Percentiles rank a stretch among this genome's conserved stretches.
Conservation (phyloP, 441 rosid species). For the Pelargonium hybrid region DNA sequence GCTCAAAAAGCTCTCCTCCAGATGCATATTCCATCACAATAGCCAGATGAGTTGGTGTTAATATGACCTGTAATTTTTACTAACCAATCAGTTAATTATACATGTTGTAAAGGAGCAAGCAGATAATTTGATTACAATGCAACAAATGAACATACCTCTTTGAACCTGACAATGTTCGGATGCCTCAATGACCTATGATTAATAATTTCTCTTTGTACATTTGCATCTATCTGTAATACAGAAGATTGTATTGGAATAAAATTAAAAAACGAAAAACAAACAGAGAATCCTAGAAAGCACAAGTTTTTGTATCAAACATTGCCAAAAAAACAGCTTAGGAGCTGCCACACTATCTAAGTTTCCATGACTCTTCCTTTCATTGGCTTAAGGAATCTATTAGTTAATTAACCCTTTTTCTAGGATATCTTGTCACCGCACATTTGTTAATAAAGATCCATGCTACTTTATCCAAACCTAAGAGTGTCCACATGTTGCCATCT, state of each 20-base stretch:
- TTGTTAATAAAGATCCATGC: no score
- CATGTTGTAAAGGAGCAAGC: no score
- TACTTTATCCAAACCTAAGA: no score
- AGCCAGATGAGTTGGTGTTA: conserved; percentile 92
- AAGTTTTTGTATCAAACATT: background rate
- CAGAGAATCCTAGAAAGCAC: background rate
- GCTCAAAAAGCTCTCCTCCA: conserved; percentile 94
- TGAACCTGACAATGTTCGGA: conserved; percentile 60
- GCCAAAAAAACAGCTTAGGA: background rate
- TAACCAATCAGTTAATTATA: background rate
- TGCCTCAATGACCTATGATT: conserved; percentile 60
- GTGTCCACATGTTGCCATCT: no score
- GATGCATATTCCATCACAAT: conserved; percentile 98
- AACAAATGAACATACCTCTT: conserved; percentile 32
- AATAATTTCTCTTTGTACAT: conserved; percentile 64
- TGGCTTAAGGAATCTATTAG: no score
- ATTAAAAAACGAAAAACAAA: background rate
- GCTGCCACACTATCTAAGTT: background rate
- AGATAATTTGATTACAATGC: background rate
- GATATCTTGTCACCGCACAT: no score
- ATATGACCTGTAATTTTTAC: conserved; percentile 40
- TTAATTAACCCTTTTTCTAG: no score
- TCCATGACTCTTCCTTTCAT: no score
- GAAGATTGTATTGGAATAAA: background rate
- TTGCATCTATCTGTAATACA: conserved; percentile 49